These are phyloP conservation scores for Debaryomyces coudertii DNA, from an alignment of 1,139 yeast species.

Conservation along the genomic window DNA sequence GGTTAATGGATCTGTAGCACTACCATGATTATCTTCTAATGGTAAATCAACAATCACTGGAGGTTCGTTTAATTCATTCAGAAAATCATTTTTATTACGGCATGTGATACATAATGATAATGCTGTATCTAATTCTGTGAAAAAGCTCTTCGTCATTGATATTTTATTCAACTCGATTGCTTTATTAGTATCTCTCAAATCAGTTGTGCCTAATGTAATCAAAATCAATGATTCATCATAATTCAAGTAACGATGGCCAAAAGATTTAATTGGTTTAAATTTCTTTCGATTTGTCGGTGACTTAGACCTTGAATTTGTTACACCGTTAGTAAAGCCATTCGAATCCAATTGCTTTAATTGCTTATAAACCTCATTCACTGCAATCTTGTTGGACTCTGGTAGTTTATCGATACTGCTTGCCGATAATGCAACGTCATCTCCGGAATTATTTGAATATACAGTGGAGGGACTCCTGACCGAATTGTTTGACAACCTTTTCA, in stretches of 20 bases:
- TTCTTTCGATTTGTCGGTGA: constrained; percentile 35
- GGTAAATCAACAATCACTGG: constrained; percentile 80
- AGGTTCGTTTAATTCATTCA: constrained; percentile 56
- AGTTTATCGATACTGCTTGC: constrained; percentile 43
- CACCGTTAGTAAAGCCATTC: constrained; percentile 11
- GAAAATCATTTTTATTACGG: constrained; percentile 34
- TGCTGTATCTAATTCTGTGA: constrained; percentile 87
- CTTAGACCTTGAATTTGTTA: constrained; percentile 20
- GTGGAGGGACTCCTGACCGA: constrained; percentile 20
- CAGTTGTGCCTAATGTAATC: constrained; percentile 86
- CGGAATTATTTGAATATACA: constrained; percentile 5
- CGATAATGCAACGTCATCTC: constrained; percentile 21
- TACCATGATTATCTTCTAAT: constrained; percentile 74
- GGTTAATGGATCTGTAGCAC: constrained; percentile 79
- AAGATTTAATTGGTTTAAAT: constrained; percentile 67
- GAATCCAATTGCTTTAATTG: constrained; percentile 35
- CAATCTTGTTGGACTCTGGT: constrained; percentile 39
- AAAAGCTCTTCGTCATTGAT: constrained; percentile 72
- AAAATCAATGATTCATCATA: constrained; percentile 68
- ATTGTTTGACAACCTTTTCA: constrained; percentile 32
- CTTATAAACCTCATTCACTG: constrained; percentile 44
- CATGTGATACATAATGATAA: constrained; percentile 74
- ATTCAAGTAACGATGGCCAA: constrained; percentile 79
- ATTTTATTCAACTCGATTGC: constrained; percentile 76
- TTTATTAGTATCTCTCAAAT: constrained; percentile 58